A percentile compares a stretch with the other conserved stretches of the same genome.
These are phyloP conservation scores for Bolboschoenoplectus hybrid DNA, from an alignment of 202 grass and related monocot species.

Conservation along the genomic window DNA sequence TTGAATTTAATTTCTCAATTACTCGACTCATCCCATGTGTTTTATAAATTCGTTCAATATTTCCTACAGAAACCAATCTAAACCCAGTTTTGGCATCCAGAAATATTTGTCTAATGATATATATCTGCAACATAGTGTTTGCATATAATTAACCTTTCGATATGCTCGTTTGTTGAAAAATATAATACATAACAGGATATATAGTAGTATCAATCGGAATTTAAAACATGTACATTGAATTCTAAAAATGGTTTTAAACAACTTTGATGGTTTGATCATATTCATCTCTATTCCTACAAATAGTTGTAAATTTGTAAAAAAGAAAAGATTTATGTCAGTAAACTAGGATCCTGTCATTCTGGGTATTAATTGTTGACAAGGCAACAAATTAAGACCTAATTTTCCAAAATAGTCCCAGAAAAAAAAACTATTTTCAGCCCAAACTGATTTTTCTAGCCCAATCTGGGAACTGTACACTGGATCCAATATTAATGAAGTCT, in stretches of 20 bases:
- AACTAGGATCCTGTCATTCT: neutral
- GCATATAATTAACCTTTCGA: neutral
- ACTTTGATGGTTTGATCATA: neutral
- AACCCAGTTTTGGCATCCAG: neutral
- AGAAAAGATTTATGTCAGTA: neutral
- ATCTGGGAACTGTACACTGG: neutral
- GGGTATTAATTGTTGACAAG: too few relatives aligned
- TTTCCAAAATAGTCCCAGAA: neutral
- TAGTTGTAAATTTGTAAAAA: neutral
- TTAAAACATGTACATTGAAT: neutral
- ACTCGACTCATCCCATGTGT: neutral
- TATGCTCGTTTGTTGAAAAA: neutral
- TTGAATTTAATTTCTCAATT: neutral
- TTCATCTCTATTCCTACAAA: neutral
- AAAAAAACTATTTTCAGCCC: neutral
- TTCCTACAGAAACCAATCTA: neutral
- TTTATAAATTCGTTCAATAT: too few relatives aligned
- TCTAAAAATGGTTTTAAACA: too few relatives aligned
- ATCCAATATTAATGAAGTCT: neutral
- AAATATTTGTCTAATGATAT: neutral
- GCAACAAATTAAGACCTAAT: neutral
- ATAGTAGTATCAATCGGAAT: neutral
- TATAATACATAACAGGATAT: neutral
- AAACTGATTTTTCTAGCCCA: neutral
- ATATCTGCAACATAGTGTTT: neutral